Percentiles rank a stretch among this genome's conserved stretches.
These are phyloP conservation scores for Hypholoma sublateritium DNA, from an alignment of 768 basidiomycete species.

Conservation along the genomic window DNA sequence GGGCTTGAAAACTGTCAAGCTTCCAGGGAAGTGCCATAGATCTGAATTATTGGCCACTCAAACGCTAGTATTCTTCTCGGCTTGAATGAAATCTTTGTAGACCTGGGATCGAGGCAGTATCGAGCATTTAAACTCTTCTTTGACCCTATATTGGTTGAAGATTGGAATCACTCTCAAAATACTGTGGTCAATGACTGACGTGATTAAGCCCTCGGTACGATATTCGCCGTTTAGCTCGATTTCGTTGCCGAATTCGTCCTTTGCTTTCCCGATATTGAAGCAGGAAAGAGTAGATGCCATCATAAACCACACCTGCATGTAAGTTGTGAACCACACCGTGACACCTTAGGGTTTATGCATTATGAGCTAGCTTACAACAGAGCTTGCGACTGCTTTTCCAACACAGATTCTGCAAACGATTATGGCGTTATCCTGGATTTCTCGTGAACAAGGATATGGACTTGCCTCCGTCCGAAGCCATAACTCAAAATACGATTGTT, in stretches of 20 bases:
- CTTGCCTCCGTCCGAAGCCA: conserved; percentile 9
- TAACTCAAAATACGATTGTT: conserved; percentile 15
- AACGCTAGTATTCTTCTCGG: background rate
- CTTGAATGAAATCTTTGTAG: background rate
- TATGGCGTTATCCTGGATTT: background rate
- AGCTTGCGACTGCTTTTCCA: conserved; percentile 9
- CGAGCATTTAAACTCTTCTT: background rate
- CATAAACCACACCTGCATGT: background rate
- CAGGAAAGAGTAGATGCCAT: background rate
- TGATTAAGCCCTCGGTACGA: background rate
- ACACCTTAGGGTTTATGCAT: too few species aligned
- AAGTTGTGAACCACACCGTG: background rate
- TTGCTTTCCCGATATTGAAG: background rate
- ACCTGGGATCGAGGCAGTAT: background rate
- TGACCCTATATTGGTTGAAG: background rate
- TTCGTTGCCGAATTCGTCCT: conserved; percentile 3
- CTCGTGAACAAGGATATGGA: background rate
- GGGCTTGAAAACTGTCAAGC: too few species aligned
- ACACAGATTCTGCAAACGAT: background rate
- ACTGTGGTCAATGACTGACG: background rate
- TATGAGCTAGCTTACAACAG: conserved; percentile 2
- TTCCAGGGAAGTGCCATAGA: too few species aligned
- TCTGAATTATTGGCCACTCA: background rate
- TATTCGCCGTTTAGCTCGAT: conserved; percentile 1
- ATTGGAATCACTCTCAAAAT: background rate